These are phyloP conservation scores for Arthroderma sp. DNA, from an alignment of 2,329 filamentous ascomycete species.

Conservation along the genomic window DNA sequence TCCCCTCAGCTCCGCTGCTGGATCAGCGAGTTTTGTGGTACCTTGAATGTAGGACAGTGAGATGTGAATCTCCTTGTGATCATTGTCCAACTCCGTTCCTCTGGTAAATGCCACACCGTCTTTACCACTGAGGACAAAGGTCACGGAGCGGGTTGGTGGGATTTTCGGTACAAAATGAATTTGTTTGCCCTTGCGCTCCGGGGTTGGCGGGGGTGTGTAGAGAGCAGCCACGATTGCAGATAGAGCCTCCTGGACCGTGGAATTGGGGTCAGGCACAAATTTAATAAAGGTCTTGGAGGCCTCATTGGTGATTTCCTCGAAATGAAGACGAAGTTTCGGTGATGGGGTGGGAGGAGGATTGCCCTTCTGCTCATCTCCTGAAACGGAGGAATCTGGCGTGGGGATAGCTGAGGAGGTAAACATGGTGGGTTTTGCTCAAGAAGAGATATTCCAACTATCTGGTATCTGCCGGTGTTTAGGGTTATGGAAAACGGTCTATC, in stretches of 20 bases:
- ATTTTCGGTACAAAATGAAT: conserved; percentile 24
- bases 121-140: conserved; percentile 66
- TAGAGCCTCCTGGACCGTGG: conserved; percentile 50
- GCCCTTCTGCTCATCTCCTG: neutral
- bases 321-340: conserved; percentile 25
- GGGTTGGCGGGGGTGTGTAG: conserved; percentile 39
- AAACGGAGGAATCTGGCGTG: neutral
- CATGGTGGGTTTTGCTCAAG: neutral
- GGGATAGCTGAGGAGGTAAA: conserved; percentile 1
- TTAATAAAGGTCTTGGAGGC: conserved; percentile 56
- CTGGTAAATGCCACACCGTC: conserved; percentile 81
- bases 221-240: conserved; percentile 57
- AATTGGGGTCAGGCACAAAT: conserved; percentile 46
- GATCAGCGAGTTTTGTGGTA: conserved; percentile 14
- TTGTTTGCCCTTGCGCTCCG: conserved; percentile 8
- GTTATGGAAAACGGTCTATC: too few relatives aligned
- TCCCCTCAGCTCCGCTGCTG: conserved; percentile 55
- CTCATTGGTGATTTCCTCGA: conserved; percentile 23
- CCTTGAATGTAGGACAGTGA: conserved; percentile 58
- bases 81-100: conserved; percentile 60
- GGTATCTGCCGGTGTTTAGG: too few relatives aligned
- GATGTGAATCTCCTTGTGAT: conserved; percentile 91
- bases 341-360: conserved; percentile 10
- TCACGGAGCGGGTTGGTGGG: conserved; percentile 68
- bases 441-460: too few relatives aligned